Evolutionary conservation across 2,329 filamentous ascomycete genomes (phyloP).

Genomic region (Colletotrichum sidae): DNA sequence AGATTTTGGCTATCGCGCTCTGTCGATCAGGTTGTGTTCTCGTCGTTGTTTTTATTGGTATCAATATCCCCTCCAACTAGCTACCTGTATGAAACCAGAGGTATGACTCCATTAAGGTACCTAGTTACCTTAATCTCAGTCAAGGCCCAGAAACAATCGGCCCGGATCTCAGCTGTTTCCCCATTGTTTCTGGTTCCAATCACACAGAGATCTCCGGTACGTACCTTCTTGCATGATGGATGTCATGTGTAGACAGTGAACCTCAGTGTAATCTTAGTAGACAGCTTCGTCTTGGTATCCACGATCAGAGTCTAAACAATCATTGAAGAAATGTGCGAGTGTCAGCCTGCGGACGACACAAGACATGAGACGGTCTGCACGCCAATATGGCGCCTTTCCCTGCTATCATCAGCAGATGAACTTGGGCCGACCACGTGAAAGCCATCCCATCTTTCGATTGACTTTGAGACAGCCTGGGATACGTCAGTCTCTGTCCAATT

Average conservation of each 20-base stretch:
- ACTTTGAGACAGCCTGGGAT: constrained; percentile 24
- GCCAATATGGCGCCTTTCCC: constrained; percentile 6
- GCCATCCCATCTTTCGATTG: constrained; percentile 29
- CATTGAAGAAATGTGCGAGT: no score
- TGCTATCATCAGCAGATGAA: constrained; percentile 21
- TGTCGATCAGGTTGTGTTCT: no score
- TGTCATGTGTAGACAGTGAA: no score
- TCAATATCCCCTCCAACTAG: no score
- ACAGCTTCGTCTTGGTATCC: no score
- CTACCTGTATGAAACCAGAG: no score
- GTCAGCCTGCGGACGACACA: neutral
- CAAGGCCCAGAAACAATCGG: constrained; percentile 9
- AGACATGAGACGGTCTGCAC: constrained; percentile 22
- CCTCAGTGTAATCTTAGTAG: no score
- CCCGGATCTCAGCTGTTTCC: constrained; percentile 28
- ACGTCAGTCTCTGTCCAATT: no score
- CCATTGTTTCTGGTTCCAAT: constrained; percentile 17
- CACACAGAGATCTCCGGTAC: constrained; percentile 11
- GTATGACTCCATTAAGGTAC: no score
- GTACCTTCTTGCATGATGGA: constrained; percentile 6
- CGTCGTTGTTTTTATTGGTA: no score
- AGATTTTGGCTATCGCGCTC: no score
- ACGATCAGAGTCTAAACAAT: no score
- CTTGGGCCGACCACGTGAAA: constrained; percentile 9
- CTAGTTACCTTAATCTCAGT: constrained; percentile 1